phyloP scores from a whole-genome alignment of 2,329 filamentous ascomycete species.

The Venturia pyrina region DNA sequence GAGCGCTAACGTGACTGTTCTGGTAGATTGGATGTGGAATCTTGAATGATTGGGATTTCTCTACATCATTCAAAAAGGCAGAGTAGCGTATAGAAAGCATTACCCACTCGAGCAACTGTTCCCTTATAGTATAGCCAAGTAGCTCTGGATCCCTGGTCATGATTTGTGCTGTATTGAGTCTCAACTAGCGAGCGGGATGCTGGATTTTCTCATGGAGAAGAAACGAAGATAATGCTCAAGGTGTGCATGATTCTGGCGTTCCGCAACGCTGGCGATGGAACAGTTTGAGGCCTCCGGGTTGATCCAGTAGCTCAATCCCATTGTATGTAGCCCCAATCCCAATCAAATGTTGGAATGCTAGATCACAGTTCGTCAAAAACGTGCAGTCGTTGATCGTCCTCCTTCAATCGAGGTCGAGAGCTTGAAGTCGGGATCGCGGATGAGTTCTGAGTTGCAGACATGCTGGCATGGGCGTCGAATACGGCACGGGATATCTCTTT shows the following conservation, averaged over 20 bases:
- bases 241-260: not conserved
- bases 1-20: not conserved
- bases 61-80: not conserved
- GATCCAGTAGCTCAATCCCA: not conserved
- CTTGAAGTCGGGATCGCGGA: not conserved
- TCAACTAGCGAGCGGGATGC: not conserved
- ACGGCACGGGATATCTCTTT: not conserved
- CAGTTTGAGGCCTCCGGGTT: not conserved
- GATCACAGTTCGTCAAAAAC: conserved; percentile 11
- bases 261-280: not conserved
- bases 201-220: not conserved
- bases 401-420: not conserved
- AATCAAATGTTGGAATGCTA: not conserved
- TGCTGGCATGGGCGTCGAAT: not conserved
- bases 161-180: not conserved
- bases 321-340: not conserved
- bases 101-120: not conserved
- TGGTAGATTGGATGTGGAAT: conserved; percentile 26
- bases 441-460: not conserved
- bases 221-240: not conserved
- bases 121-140: not conserved
- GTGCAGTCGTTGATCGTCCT: conserved; percentile 4
- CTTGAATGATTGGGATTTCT: conserved; percentile 32
- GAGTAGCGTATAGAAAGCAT: not conserved
- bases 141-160: not conserved